Base-by-base conservation (phyloP, 2,329 filamentous ascomycete species). In the Pyrenophora teres region DNA sequence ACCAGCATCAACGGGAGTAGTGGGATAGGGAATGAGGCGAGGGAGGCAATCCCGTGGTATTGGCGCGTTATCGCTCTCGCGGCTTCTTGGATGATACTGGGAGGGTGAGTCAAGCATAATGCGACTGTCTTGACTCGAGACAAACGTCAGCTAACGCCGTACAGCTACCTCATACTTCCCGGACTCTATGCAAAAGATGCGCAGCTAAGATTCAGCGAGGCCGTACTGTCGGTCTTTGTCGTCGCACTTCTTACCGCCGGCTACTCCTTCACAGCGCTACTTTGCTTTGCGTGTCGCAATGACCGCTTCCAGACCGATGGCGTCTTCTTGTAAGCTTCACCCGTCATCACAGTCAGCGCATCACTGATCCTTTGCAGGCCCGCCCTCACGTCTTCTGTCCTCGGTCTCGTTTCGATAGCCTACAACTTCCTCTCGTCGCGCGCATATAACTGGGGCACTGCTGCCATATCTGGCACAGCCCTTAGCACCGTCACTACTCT, bases 151-250 rank as follows among this genome's bases (percentile, higher is more conserved):
- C 60, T 67, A 51, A 66, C 52, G 27, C 44, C 32, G 19, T 51
- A 33, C 46, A 79, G 78, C 44, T 81, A 77, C 62, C 72, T 81
- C 30, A 77, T 81, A 47, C 70, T 81, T 16, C 77, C 78, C 6
- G 71, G 74, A 21, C 75, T 79, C 46, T 81, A 78, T 63, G 74
- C 77, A 42, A 68, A 65, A 19, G 59, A 74, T 13, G 42, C 67
- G 8, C 54, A 75, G 31, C 68, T 80, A 21, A 72, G 71, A 44
- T 69, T 79, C 46, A 73, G 69, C 49, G 66, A 71, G 40, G 67
- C 69, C 0, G 73, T 73, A 4, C 59, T 80, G 6, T 73, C 72
- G 3, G 77, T 79, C 42, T 76, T 80, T 50, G 74, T 78, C 19
- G 72, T 79, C 57, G 74, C 77, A 4, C 68, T 82, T 15, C 69